These are phyloP conservation scores for Talaromyces amestolkiae DNA, from an alignment of 2,329 filamentous ascomycete genomes.

Conservation along the genomic window DNA sequence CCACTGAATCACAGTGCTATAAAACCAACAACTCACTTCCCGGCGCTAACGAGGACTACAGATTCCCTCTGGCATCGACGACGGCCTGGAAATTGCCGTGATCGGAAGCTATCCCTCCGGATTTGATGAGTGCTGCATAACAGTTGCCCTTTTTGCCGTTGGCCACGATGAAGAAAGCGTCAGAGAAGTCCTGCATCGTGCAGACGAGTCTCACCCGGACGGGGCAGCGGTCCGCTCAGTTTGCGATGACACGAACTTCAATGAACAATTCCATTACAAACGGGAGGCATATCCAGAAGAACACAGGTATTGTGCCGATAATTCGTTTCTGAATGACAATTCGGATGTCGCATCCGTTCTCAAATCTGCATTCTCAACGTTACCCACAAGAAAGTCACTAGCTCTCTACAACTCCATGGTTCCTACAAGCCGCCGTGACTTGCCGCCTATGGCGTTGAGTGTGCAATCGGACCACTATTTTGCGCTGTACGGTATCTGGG, in stretches of 20 bases:
- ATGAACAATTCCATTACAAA: constrained; percentile 33
- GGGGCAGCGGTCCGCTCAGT: constrained; percentile 37
- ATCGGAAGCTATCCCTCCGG: constrained; percentile 14
- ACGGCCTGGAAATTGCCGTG: constrained; percentile 20
- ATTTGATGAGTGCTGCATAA: constrained; percentile 15
- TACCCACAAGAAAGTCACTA: constrained; percentile 1
- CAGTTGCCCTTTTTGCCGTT: constrained; percentile 27
- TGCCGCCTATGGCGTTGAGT: constrained; percentile 52
- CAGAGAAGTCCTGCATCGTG: constrained; percentile 34
- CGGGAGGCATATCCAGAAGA: constrained; percentile 45
- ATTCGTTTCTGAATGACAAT: constrained; percentile 51
- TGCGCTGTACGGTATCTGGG: constrained; percentile 52
- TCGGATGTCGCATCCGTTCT: constrained; percentile 29
- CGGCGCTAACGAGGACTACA: constrained; percentile 21
- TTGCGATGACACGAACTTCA: constrained; percentile 37
- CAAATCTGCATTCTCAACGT: neutral
- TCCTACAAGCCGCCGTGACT: constrained; percentile 39
- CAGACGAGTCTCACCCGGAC: constrained; percentile 39
- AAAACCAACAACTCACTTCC: neutral
- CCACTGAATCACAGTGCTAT: neutral
- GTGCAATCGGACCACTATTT: constrained; percentile 57
- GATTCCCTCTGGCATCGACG: constrained; percentile 28
- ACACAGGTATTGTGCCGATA: constrained; percentile 52
- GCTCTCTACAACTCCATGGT: constrained; percentile 13
- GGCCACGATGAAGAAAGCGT: constrained; percentile 18